Conservation (phyloP, 2,329 filamentous ascomycete species). For the Paradendryphiella salina region DNA sequence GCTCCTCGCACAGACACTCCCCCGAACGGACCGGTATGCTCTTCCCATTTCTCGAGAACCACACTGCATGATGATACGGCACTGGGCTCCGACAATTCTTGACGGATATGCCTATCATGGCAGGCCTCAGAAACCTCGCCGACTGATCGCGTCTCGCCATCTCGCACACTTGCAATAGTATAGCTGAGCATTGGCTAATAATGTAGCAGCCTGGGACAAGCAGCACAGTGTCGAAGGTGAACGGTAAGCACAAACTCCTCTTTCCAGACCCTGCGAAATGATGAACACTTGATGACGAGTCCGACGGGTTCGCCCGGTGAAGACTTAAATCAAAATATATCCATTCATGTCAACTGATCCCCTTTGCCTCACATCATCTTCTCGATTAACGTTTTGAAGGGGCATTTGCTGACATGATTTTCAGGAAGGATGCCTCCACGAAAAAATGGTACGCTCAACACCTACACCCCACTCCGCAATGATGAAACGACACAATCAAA, state of each 20-base stretch:
- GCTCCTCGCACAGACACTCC: conserved; percentile 4
- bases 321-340: conserved; percentile 60
- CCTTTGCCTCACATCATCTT: background rate
- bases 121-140: conserved; percentile 99
- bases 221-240: too few relatives aligned
- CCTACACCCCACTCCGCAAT: conserved; percentile 48
- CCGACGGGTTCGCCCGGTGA: conserved; percentile 72
- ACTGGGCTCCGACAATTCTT: conserved; percentile 93
- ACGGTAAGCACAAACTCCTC: conserved; percentile 25
- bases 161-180: background rate
- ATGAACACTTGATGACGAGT: conserved; percentile 72
- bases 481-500: conserved; percentile 80
- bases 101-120: conserved; percentile 84
- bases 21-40: conserved; percentile 29
- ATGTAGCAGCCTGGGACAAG: background rate
- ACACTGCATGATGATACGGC: conserved; percentile 76
- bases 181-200: conserved; percentile 16
- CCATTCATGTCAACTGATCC: conserved; percentile 68
- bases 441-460: conserved; percentile 23
- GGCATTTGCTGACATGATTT: conserved; percentile 10
- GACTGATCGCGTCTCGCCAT: conserved; percentile 67
- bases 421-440: conserved; percentile 13
- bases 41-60: conserved; percentile 15
- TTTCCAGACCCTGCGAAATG: conserved; percentile 37
- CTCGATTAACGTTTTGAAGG: conserved; percentile 1